Percentiles rank a stretch among this genome's conserved stretches.
Evolutionary conservation across 2,329 filamentous ascomycete species (phyloP).

Genomic region (Neopestalotiopsis sp.): DNA sequence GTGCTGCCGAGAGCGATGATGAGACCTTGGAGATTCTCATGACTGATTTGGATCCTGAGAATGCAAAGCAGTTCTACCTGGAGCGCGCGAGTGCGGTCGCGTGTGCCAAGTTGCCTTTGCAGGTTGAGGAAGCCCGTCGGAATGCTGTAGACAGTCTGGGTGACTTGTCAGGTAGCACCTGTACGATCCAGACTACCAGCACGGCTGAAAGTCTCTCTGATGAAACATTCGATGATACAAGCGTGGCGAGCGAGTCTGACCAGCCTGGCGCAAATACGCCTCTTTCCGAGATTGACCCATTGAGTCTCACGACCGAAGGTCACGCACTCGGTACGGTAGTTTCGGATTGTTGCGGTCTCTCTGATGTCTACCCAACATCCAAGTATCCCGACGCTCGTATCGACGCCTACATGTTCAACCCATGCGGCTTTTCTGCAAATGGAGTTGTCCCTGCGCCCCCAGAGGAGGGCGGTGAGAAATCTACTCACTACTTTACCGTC

Average conservation of each 20-base stretch:
- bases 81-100: slow-evolving; percentile 85
- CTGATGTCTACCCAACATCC: slow-evolving; percentile 83
- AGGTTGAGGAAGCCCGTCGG: slow-evolving; percentile 67
- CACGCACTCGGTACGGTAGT: slow-evolving; percentile 93
- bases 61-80: slow-evolving; percentile 74
- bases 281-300: slow-evolving; percentile 65
- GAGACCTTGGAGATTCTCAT: slow-evolving; percentile 79
- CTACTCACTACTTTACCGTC: slow-evolving; percentile 94
- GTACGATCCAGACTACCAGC: slow-evolving; percentile 41
- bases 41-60: slow-evolving; percentile 72
- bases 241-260: slow-evolving; percentile 62
- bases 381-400: slow-evolving; percentile 92
- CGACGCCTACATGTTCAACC: slow-evolving; percentile 94
- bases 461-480: slow-evolving; percentile 48
- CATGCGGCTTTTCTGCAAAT: slow-evolving; percentile 97
- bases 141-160: slow-evolving; percentile 64
- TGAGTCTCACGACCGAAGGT: slow-evolving; percentile 87
- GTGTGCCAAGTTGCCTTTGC: slow-evolving; percentile 75
- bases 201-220: slow-evolving; percentile 50
- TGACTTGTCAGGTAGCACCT: slow-evolving; percentile 57
- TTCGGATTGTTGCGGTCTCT: slow-evolving; percentile 86
- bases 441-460: slow-evolving; percentile 85
- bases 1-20: slow-evolving; percentile 60
- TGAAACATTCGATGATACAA: slow-evolving; percentile 79
- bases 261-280: slow-evolving; percentile 61